Conservation (phyloP, 768 basidiomycete species). For the Artomyces pyxidatus region DNA sequence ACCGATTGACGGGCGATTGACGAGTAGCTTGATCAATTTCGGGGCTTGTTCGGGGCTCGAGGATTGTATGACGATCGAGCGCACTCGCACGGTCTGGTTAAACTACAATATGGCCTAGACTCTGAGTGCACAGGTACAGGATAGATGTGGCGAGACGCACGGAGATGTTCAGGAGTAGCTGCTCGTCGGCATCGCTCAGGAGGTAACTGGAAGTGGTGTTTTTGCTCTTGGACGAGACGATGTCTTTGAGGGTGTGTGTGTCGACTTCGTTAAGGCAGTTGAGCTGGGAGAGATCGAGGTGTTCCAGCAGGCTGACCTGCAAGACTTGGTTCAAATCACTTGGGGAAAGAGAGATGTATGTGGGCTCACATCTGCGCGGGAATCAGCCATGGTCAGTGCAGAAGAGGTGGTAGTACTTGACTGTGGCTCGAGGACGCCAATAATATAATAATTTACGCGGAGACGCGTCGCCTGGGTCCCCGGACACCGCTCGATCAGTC, state of each 20-base stretch:
- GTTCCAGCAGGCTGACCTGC: conserved; percentile 6
- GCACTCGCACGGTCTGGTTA: conserved; percentile 59
- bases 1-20: conserved; percentile 50
- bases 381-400: too few species aligned
- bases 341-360: too few species aligned
- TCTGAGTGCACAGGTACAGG: background rate
- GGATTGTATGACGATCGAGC: conserved; percentile 46
- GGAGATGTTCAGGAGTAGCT: conserved; percentile 59
- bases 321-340: too few species aligned
- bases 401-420: too few species aligned
- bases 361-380: too few species aligned
- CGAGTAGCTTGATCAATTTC: conserved; percentile 50
- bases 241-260: conserved; percentile 42
- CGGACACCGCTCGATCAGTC: too few species aligned
- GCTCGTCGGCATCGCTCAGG: conserved; percentile 65
- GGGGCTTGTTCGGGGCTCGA: conserved; percentile 39
- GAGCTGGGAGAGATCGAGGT: conserved; percentile 33
- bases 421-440: too few species aligned
- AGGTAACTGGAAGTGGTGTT: conserved; percentile 43
- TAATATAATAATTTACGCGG: too few species aligned
- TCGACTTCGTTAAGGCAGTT: conserved; percentile 63
- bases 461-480: too few species aligned
- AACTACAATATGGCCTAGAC: conserved; percentile 46
- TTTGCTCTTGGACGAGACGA: conserved; percentile 34
- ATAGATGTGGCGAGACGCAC: conserved; percentile 31